A percentile compares a stretch with the other conserved stretches of the same genome.
Evolutionary conservation across 768 basidiomycete species (phyloP).

Genomic region (Neoboletus subvelutipes): DNA sequence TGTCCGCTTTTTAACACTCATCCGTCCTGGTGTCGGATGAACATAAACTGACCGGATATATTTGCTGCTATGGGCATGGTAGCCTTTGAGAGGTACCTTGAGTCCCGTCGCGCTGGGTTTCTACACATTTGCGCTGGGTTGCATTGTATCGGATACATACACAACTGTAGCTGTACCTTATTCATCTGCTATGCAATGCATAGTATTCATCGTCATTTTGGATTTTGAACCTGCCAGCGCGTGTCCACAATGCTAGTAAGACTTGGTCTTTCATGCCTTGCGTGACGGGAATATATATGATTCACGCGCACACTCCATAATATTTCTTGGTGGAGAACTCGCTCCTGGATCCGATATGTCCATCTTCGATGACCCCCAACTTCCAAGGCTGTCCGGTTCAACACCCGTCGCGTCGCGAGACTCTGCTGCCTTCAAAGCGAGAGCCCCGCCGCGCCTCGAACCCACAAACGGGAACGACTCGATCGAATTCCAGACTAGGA

Average conservation of each 20-base stretch:
- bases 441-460: no score
- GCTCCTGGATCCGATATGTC: no score
- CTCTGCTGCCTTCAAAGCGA: not conserved
- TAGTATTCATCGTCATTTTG: not conserved
- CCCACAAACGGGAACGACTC: no score
- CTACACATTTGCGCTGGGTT: not conserved
- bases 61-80: not conserved
- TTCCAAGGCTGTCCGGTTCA: not conserved
- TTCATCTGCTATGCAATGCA: not conserved
- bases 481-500: no score
- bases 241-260: not conserved
- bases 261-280: no score
- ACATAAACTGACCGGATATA: not conserved
- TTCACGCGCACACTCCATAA: no score
- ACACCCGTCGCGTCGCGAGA: not conserved
- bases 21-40: constrained; percentile 20
- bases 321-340: no score
- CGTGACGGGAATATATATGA: no score
- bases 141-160: not conserved
- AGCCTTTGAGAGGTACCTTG: constrained; percentile 17
- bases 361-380: no score
- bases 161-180: constrained; percentile 3
- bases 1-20: not conserved
- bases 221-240: no score
- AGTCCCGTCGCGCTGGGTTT: not conserved